Evolutionary conservation across 805 yeast species (phyloP).

Genomic region (Wickerhamomyces tratensis): DNA sequence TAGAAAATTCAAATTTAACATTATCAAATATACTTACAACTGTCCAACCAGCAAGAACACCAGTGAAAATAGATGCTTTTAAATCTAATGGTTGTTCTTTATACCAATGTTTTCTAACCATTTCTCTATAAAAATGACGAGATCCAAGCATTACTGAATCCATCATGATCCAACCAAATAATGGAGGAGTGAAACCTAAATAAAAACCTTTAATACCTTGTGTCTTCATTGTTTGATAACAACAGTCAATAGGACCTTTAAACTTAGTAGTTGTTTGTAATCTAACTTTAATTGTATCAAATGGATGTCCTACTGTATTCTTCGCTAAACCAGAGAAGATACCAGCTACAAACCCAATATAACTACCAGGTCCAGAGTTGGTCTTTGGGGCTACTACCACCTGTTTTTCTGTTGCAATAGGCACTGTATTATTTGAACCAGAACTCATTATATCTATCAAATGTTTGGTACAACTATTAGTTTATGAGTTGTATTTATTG

Average conservation of each 20-base stretch:
- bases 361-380: conserved; percentile 13
- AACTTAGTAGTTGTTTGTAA: conserved; percentile 70
- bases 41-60: conserved; percentile 76
- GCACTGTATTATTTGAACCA: not conserved
- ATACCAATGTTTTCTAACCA: conserved; percentile 56
- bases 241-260: conserved; percentile 78
- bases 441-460: not conserved
- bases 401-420: not conserved
- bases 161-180: conserved; percentile 91
- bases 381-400: not conserved
- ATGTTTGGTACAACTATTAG: too few species aligned
- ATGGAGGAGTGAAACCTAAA: conserved; percentile 88
- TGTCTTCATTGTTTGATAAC: conserved; percentile 53
- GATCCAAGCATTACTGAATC: conserved; percentile 89
- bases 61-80: conserved; percentile 68
- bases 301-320: conserved; percentile 88
- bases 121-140: conserved; percentile 63
- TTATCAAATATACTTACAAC: conserved; percentile 25
- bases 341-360: conserved; percentile 80
- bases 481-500: not conserved
- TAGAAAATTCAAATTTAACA: too few species aligned
- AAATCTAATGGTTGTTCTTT: conserved; percentile 59
- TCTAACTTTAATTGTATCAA: conserved; percentile 83
- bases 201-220: conserved; percentile 80
- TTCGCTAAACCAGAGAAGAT: conserved; percentile 81